Evolutionary conservation across 495 filamentous ascomycete species (phyloP).

Genomic region (Astrocystis sublimbata): DNA sequence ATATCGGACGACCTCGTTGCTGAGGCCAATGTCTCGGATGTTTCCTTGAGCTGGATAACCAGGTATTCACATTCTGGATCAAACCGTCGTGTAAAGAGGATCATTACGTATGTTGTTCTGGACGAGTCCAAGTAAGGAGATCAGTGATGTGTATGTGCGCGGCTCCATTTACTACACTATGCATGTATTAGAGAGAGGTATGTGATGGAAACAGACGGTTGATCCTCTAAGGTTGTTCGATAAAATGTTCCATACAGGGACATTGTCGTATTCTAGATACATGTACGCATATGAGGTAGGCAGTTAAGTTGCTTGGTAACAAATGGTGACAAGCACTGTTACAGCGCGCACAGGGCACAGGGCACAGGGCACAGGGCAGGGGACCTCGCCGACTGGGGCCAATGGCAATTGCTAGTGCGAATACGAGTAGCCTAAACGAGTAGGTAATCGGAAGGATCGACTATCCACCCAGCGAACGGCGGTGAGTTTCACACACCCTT

Average conservation of each 20-base stretch:
- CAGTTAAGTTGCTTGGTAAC: no score
- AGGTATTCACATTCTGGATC: neutral
- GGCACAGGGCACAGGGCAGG: no score
- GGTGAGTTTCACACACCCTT: constrained; percentile 19
- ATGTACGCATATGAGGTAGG: neutral
- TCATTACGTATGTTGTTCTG: neutral
- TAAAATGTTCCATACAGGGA: no score
- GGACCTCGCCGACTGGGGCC: neutral
- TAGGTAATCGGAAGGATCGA: neutral
- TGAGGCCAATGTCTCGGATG: constrained; percentile 16
- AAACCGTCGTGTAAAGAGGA: neutral
- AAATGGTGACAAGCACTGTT: no score
- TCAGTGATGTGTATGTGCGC: neutral
- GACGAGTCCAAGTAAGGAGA: no score
- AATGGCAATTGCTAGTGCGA: neutral
- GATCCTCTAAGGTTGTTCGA: no score
- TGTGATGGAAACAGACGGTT: constrained; percentile 1
- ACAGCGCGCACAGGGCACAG: no score
- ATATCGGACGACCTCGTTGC: constrained; percentile 17
- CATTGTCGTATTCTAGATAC: neutral
- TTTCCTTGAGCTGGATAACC: constrained; percentile 8
- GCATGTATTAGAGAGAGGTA: no score
- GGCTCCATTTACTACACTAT: no score
- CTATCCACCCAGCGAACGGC: neutral
- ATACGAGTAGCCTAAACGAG: constrained; percentile 11